Evolutionary conservation across 2,329 filamentous ascomycete species (phyloP).

Genomic region (Chrysoporthe austroafricana): DNA sequence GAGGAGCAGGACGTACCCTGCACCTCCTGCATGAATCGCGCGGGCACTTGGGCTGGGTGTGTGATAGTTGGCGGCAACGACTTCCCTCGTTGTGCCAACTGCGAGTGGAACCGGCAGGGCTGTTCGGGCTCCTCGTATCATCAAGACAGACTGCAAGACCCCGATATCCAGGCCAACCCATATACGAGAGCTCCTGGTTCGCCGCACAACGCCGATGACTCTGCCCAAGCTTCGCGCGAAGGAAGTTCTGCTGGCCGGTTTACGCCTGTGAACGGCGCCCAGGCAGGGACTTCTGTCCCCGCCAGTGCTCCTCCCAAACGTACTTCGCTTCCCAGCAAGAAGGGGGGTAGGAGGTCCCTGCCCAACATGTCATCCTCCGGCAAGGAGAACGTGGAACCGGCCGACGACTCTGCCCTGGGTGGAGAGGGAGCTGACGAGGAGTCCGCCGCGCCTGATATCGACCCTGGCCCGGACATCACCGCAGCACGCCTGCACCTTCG

Average conservation of each 20-base stretch:
- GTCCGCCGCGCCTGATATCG: constrained; percentile 19
- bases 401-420: constrained; percentile 24
- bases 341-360: constrained; percentile 23
- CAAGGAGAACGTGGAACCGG: constrained; percentile 17
- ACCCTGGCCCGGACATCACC: constrained; percentile 47
- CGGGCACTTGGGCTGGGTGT: constrained; percentile 51
- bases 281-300: constrained; percentile 1
- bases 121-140: constrained; percentile 28
- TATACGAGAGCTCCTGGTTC: constrained; percentile 6
- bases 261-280: constrained; percentile 32
- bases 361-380: constrained; percentile 22
- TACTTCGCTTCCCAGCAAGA: constrained; percentile 25
- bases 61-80: constrained; percentile 46
- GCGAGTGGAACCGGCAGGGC: constrained; percentile 50
- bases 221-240: constrained; percentile 18
- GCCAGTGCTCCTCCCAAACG: constrained; percentile 22
- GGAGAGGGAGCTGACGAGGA: constrained; percentile 16
- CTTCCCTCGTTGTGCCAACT: constrained; percentile 55
- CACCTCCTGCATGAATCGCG: constrained; percentile 45
- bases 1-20: constrained; percentile 46
- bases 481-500: constrained; percentile 48
- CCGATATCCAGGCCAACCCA: constrained; percentile 8
- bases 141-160: constrained; percentile 20
- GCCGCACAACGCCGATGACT: constrained; percentile 12
- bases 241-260: constrained; percentile 29